Percentiles rank a stretch among this genome's conserved stretches.
Evolutionary conservation across 805 yeast genomes (phyloP).

Genomic region (Pichia insulana): DNA sequence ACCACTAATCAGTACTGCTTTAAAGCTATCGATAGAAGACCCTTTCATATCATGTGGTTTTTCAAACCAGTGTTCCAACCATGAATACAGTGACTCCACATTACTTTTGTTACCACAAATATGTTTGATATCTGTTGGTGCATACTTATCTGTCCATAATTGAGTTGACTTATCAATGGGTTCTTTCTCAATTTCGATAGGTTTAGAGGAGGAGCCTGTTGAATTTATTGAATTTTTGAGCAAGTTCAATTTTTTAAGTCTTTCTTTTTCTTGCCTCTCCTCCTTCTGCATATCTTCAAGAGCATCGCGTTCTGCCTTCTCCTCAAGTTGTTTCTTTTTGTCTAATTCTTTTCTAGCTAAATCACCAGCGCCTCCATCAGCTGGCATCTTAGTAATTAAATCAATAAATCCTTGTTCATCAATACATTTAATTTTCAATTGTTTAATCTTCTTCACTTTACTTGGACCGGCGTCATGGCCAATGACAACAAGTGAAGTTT

Average conservation of each 20-base stretch:
- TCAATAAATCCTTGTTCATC: conserved; percentile 80
- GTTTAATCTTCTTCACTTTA: conserved; percentile 75
- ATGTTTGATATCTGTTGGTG: conserved; percentile 68
- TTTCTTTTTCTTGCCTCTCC: conserved; percentile 13
- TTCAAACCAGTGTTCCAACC: conserved; percentile 74
- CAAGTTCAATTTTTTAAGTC: conserved; percentile 17
- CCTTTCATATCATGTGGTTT: conserved; percentile 40
- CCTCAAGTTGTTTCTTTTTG: conserved; percentile 64
- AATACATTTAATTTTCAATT: conserved; percentile 67
- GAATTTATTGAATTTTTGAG: not conserved
- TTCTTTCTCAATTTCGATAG: conserved; percentile 20
- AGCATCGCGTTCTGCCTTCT: conserved; percentile 39
- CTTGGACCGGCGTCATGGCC: conserved; percentile 97
- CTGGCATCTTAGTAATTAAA: conserved; percentile 72
- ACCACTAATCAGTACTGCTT: conserved; percentile 82
- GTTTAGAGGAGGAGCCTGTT: not conserved
- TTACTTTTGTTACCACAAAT: conserved; percentile 87
- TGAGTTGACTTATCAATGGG: conserved; percentile 28
- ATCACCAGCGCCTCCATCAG: conserved; percentile 82
- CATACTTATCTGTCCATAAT: conserved; percentile 90
- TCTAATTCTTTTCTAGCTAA: conserved; percentile 64
- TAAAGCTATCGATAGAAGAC: conserved; percentile 58
- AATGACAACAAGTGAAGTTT: conserved; percentile 80
- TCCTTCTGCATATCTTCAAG: conserved; percentile 26
- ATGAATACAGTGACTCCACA: conserved; percentile 52